Conservation (phyloP, 2,329 filamentous ascomycete genomes). For the Knufia petricola region DNA sequence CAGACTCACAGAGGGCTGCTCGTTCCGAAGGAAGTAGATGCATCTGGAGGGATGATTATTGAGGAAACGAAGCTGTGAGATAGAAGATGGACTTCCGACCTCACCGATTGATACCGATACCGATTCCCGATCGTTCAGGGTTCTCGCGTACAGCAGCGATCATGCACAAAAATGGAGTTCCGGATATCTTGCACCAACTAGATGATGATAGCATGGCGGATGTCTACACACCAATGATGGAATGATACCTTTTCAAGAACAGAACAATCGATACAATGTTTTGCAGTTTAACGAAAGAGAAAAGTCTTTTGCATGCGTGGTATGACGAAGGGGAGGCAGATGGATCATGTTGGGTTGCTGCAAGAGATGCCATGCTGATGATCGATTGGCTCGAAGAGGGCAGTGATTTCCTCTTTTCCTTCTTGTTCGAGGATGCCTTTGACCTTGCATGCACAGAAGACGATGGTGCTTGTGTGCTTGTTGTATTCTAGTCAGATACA, state of each 20-base stretch:
- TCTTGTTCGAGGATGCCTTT: conserved; percentile 23
- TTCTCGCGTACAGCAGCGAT: neutral
- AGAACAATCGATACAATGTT: conserved; percentile 23
- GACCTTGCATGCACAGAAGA: conserved; percentile 21
- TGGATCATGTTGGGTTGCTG: conserved; percentile 9
- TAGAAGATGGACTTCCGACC: conserved; percentile 40
- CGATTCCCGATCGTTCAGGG: conserved; percentile 34
- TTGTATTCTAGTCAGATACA: conserved; percentile 11
- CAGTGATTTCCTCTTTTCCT: conserved; percentile 15
- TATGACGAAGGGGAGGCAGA: conserved; percentile 25
- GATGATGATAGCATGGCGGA: conserved; percentile 7
- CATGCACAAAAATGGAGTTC: conserved; percentile 58
- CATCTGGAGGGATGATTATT: conserved; percentile 18
- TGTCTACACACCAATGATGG: conserved; percentile 34
- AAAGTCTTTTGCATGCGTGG: conserved; percentile 24
- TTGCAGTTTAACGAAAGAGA: conserved; percentile 1
- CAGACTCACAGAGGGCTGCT: conserved; percentile 98
- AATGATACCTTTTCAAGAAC: conserved; percentile 28
- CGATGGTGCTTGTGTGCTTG: conserved; percentile 6
- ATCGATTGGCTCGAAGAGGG: conserved; percentile 19
- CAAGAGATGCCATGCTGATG: conserved; percentile 9
- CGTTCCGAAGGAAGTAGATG: conserved; percentile 99
- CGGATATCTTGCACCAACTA: conserved; percentile 74
- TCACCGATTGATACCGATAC: conserved; percentile 24
- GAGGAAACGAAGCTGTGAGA: conserved; percentile 26